Conservation (phyloP, 2,329 filamentous ascomycete genomes). For the Neocatenulostroma microsporum region DNA sequence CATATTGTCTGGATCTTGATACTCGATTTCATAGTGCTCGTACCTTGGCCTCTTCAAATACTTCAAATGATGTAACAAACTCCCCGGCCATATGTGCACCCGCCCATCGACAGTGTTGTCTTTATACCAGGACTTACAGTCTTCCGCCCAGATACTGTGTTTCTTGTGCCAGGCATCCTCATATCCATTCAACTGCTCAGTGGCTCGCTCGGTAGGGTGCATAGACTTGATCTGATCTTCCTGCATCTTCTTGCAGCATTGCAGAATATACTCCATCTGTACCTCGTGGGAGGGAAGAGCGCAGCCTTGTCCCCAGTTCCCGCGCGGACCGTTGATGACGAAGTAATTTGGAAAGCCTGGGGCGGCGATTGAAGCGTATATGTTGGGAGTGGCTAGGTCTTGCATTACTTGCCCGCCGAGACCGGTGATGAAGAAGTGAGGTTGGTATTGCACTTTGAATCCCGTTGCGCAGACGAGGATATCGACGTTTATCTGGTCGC, state of each 20-base stretch:
- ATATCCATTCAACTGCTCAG: conserved; percentile 20
- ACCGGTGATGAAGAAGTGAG: conserved; percentile 31
- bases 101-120: conserved; percentile 10
- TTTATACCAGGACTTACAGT: conserved; percentile 22
- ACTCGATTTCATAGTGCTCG: conserved; percentile 44
- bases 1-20: conserved; percentile 34
- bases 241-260: conserved; percentile 21
- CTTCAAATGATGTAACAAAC: conserved; percentile 19
- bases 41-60: conserved; percentile 32
- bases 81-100: conserved; percentile 14
- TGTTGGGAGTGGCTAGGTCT: conserved; percentile 17
- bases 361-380: conserved; percentile 23
- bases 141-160: conserved; percentile 16
- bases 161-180: conserved; percentile 19
- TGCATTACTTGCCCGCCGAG: conserved; percentile 26
- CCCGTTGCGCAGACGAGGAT: conserved; percentile 42
- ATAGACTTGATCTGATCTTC: conserved; percentile 22
- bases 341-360: conserved; percentile 28
- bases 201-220: conserved; percentile 16
- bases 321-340: conserved; percentile 19
- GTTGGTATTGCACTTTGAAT: conserved; percentile 30
- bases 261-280: conserved; percentile 16
- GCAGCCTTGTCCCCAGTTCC: conserved; percentile 16
- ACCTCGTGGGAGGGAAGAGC: conserved; percentile 13
- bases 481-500: conserved; percentile 31